Evolutionary conservation across 2,329 filamentous ascomycete species (phyloP), one percentile per base, ranked within the genome.

Genomic region (Apiospora phragmitis): DNA sequence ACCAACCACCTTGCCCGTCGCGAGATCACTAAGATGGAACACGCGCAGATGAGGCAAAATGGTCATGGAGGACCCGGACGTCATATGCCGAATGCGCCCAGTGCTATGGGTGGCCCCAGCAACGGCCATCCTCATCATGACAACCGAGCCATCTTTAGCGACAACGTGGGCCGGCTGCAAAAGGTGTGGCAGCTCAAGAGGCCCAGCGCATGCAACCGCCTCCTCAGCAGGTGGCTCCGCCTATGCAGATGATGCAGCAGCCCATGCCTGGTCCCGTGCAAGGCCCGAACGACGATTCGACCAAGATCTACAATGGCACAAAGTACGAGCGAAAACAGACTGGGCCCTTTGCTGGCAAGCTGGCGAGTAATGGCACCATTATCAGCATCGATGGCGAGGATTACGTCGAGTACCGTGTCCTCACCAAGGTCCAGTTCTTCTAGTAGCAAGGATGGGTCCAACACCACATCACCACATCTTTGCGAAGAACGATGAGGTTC

Each of bases 371-470:
- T 71, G 87, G 89, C 6, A 86, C 85, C 12, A 88, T 91, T 29
- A 85, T 91, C 75, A 90, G 82, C 66, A 91, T 92, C 71, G 89
- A 91, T 71, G 90, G 89, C 29, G 89, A 91, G 76, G 90, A 91
- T 73, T 92, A 89, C 72, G 89, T 92, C 43, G 90, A 91, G 77
- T 91, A 91, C 73, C 85, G 89, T 1, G 88, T 92, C 1, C 84
- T 92, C 35, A 90, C 87, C 1, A 91, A 90, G 79, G 88, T 89
- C 0, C 86, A 84, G 0, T 91, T 91, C 75, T 91, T 89, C 73
- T 90, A 78, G 55, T 14, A 43, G 2, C 4, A 16, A 29, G 24
- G 4, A 16, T 7, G 26, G 49, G 9, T 49, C 9, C 18, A 29
- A 7, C 21, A 38, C 29, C 45, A 6, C 43, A 24, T 29, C 35